These are phyloP conservation scores for Cucurbita argyrosperma DNA, from an alignment of 306 rosid species.

Conservation along the genomic window DNA sequence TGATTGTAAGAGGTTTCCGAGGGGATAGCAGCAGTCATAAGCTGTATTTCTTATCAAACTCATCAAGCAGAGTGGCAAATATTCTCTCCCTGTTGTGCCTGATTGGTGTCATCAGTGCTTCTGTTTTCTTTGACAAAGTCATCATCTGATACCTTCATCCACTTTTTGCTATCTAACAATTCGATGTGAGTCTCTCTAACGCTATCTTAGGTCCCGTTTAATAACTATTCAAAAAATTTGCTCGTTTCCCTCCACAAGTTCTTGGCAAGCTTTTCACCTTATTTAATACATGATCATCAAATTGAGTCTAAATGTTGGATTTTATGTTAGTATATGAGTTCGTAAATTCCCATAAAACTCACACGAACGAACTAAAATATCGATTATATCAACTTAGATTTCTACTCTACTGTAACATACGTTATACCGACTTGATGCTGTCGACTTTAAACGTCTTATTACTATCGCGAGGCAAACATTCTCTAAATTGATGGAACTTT, in stretches of 20 bases:
- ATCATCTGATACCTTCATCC: not conserved
- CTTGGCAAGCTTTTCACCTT: too few species aligned
- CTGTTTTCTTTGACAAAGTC: conserved; percentile 12
- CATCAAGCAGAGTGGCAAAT: conserved; percentile 52
- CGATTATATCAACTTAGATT: not conserved
- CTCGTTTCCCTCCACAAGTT: too few species aligned
- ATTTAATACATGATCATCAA: too few species aligned
- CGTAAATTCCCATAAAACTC: not conserved
- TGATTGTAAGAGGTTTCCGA: conserved; percentile 91
- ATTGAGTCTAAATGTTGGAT: too few species aligned
- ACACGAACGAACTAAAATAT: not conserved
- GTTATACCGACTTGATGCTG: not conserved
- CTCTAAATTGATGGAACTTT: not conserved
- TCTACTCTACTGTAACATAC: not conserved
- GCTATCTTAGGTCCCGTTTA: not conserved
- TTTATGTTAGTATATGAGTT: too few species aligned
- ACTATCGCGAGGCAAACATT: not conserved
- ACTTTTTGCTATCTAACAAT: not conserved
- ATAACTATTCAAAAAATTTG: too few species aligned
- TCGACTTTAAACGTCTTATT: not conserved
- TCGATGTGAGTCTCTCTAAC: not conserved
- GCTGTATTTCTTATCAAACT: conserved; percentile 59
- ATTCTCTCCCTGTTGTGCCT: conserved; percentile 45
- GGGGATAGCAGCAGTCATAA: conserved; percentile 60
- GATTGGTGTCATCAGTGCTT: conserved; percentile 41